phyloP scores from a whole-genome alignment of 164 flowering plant genomes.

The Vitis cinerea region DNA sequence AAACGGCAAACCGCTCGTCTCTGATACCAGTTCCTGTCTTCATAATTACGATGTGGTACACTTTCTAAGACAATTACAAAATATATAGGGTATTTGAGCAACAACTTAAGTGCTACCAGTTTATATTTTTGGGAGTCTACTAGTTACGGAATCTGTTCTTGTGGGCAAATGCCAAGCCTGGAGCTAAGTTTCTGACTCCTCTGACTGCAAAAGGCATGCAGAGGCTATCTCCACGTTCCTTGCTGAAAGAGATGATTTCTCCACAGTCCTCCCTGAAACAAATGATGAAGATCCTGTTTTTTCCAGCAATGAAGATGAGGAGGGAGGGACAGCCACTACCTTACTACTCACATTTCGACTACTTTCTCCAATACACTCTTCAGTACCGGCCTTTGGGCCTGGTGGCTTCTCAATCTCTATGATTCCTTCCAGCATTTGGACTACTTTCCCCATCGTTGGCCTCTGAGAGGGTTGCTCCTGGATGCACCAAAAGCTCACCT shows the following conservation, averaged over 20 bases:
- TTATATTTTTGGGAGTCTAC: too few relatives aligned
- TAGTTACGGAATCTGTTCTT: too few relatives aligned
- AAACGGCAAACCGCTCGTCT: too few relatives aligned
- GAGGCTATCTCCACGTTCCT: too few relatives aligned
- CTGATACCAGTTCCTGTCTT: too few relatives aligned
- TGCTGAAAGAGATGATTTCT: constrained; percentile 16
- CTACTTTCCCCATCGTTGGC: constrained; percentile 57
- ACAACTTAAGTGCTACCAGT: too few relatives aligned
- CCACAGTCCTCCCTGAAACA: constrained; percentile 16
- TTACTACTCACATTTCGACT: constrained; percentile 32
- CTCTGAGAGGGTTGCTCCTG: neutral
- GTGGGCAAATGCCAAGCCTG: too few relatives aligned
- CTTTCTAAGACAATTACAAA: too few relatives aligned
- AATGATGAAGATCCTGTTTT: constrained; percentile 21
- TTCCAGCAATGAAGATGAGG: constrained; percentile 34
- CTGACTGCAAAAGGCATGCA: too few relatives aligned
- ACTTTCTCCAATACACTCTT: constrained; percentile 30
- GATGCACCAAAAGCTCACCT: constrained; percentile 4
- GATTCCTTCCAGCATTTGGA: constrained; percentile 75
- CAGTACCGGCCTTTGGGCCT: constrained; percentile 37
- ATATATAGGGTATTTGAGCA: too few relatives aligned
- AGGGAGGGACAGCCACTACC: constrained; percentile 30
- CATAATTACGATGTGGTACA: too few relatives aligned
- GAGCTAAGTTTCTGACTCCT: too few relatives aligned
- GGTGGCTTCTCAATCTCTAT: constrained; percentile 57